Percentiles rank a stretch among this genome's conserved stretches.
Evolutionary conservation across 1,284 basidiomycete genomes (phyloP).

Genomic region (Lentinula novae-zelandiae): DNA sequence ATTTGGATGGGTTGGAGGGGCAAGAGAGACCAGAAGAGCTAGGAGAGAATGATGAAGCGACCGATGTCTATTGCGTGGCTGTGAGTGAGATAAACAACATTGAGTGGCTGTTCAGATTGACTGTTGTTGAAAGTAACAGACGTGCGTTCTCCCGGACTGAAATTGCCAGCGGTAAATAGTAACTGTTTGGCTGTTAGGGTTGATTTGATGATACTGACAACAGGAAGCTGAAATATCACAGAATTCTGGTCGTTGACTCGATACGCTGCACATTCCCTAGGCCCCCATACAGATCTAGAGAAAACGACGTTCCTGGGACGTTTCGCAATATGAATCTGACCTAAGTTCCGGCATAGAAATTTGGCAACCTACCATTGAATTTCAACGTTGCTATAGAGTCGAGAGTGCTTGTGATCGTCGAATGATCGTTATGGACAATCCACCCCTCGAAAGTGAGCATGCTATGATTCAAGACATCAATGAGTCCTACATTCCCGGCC

Average conservation of each 20-base stretch:
- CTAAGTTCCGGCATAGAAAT: neutral
- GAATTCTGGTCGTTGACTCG: neutral
- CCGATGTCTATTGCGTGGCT: neutral
- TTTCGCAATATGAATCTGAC: neutral
- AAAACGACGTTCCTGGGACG: neutral
- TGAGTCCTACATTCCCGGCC: neutral
- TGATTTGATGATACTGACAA: no score
- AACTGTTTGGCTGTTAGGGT: neutral
- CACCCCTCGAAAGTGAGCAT: constrained; percentile 2
- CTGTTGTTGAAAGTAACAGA: neutral
- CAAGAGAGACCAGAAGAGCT: neutral
- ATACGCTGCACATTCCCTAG: neutral
- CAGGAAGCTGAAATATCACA: neutral
- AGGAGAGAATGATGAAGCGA: neutral
- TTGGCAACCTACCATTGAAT: neutral
- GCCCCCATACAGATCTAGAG: neutral
- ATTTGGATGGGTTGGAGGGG: neutral
- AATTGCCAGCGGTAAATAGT: neutral
- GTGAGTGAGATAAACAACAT: neutral
- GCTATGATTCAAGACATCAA: neutral
- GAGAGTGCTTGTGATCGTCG: neutral
- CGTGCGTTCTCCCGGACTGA: neutral
- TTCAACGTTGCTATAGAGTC: neutral
- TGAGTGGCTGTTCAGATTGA: neutral
- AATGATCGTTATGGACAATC: neutral